Conservation (phyloP, 495 filamentous ascomycete genomes). For the Annulohypoxylon maeteangense region DNA sequence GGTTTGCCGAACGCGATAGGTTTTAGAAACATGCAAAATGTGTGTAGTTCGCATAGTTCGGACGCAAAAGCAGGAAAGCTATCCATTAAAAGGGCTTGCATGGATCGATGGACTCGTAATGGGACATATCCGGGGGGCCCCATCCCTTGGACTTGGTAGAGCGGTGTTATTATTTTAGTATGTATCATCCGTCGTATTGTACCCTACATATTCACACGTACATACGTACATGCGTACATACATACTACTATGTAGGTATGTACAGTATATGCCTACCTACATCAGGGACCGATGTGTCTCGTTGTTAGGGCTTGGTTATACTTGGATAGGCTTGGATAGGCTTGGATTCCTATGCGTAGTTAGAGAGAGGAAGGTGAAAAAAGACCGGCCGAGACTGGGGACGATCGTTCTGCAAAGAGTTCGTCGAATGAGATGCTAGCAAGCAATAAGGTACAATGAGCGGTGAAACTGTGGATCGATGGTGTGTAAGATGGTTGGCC, state of each 20-base stretch:
- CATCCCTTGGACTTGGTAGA: constrained; percentile 35
- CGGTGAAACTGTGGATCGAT: constrained; percentile 46
- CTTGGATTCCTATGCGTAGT: too few species aligned
- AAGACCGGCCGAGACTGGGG: constrained; percentile 44
- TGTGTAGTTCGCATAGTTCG: constrained; percentile 41
- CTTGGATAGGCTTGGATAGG: constrained; percentile 3
- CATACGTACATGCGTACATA: background rate
- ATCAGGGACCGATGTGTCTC: constrained; percentile 21
- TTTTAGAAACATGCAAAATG: constrained; percentile 28
- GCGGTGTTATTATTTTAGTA: constrained; percentile 31
- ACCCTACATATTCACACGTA: background rate
- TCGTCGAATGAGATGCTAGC: constrained; percentile 34
- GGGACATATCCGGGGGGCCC: constrained; percentile 33
- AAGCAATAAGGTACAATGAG: constrained; percentile 36
- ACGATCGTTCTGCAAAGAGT: constrained; percentile 38
- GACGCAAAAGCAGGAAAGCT: constrained; percentile 36
- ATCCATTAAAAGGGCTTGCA: constrained; percentile 33
- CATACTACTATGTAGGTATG: background rate
- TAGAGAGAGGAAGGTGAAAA: constrained; percentile 31
- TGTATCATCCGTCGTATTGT: constrained; percentile 1
- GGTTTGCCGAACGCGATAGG: constrained; percentile 27
- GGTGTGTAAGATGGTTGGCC: constrained; percentile 31
- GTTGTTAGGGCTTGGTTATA: constrained; percentile 16
- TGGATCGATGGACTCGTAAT: constrained; percentile 46
- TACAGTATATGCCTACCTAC: background rate